Conservation (phyloP, 148 eudicot genomes). For the Vaccinium myrtillus region DNA sequence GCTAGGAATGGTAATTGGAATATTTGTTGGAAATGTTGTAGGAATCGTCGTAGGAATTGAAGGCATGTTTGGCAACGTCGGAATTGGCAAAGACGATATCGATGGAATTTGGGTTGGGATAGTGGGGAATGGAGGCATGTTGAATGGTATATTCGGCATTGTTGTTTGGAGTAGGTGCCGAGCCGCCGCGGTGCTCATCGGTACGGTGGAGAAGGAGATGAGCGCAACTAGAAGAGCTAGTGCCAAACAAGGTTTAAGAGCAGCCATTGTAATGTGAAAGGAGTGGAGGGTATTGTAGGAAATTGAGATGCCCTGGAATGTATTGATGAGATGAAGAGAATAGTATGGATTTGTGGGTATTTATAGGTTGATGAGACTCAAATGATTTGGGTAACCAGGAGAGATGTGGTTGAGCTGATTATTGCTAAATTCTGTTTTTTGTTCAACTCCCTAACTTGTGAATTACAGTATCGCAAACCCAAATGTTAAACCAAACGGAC, state of each 20-base stretch:
- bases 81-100: not conserved
- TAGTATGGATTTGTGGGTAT: not conserved
- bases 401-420: not conserved
- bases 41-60: not conserved
- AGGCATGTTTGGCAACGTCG: not conserved
- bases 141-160: not conserved
- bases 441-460: slow-evolving; percentile 8
- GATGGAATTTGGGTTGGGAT: not conserved
- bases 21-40: not conserved
- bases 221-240: not conserved
- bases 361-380: not conserved
- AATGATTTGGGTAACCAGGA: not conserved
- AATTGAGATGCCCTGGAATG: not conserved
- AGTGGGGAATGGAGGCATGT: not conserved
- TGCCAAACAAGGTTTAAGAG: not conserved
- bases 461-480: not conserved
- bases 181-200: not conserved
- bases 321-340: not conserved
- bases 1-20: not conserved
- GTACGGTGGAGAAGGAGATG: not conserved
- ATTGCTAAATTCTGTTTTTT: not conserved
- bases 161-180: not conserved
- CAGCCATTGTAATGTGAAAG: not conserved
- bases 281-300: not conserved
- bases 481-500: not conserved